Base-by-base conservation (phyloP, 2,329 filamentous ascomycete species). In the Alternaria alternata region DNA sequence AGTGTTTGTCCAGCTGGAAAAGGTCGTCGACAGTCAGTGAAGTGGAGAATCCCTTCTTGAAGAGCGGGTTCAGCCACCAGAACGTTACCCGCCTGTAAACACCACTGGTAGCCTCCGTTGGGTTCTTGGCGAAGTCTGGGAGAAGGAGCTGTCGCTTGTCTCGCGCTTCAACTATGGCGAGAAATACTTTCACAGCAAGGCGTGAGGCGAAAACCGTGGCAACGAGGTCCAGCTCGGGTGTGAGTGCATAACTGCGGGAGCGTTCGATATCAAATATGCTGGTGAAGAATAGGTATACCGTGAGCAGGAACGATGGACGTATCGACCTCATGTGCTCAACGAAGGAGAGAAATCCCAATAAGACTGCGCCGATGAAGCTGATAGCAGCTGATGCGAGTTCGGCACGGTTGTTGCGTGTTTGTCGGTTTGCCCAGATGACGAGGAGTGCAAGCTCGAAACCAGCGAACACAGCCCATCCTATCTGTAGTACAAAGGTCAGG, bases 21-120 rank as follows among this genome's bases (percentile, higher is more conserved):
- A 85, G 74, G 57, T 84, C 83, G 7, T 82, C 79, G 0, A 85
- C 73, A 0, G 70, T 65, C 14, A 86, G 64, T 4, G 77, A 62
- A 7, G 78, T 82, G 5, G 72, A 79, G 72, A 81, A 86, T 0
- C 85, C 85, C 16, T 75, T 72, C 26, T 78, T 78, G 42, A 88
- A 82, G 7, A 88, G 69, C 3, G 80, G 78, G 58, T 83, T 86
- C 51, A 87, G 71, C 85, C 85, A 87, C 77, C 79, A 82, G 66
- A 87, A 87, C 12, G 85, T 72, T 0, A 73, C 74, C 43, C 78
- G 76, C 60, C 78, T 85, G 63, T 83, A 82, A n/a, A 85, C 74
- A 3, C 84, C 81, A 47, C 81, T 83, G 2, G 82, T 86, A 3
- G 81, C 81, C 66, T 88, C 86, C 0, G 79, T 81, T 1, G 85